Conservation (phyloP, 352 stramenopile genomes). For the Pythium oligandrum region DNA sequence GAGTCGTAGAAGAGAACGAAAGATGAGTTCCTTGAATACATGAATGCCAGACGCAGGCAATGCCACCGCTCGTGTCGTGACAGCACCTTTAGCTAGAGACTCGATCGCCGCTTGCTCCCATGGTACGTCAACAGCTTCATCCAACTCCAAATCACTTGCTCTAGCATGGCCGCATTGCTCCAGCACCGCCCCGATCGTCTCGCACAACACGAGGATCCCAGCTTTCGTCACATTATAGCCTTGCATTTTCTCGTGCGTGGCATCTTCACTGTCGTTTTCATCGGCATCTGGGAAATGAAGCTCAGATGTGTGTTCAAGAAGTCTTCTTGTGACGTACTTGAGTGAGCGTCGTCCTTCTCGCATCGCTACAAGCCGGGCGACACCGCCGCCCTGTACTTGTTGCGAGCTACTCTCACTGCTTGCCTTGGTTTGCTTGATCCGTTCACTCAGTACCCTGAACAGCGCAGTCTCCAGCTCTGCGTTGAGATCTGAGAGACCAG, state of each 20-base stretch:
- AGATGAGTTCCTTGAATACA: too few species aligned
- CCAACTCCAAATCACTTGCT: not conserved
- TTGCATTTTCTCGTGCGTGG: conserved; percentile 1
- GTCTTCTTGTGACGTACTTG: conserved; percentile 34
- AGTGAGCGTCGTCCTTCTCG: conserved; percentile 45
- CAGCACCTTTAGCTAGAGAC: conserved; percentile 16
- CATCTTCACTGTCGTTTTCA: conserved; percentile 8
- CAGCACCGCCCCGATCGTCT: conserved; percentile 14
- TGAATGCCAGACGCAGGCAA: too few species aligned
- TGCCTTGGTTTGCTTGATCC: too few species aligned
- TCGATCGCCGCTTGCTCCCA: conserved; percentile 15
- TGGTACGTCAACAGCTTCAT: not conserved
- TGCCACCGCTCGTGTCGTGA: not conserved
- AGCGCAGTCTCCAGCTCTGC: conserved; percentile 45
- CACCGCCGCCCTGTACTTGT: too few species aligned
- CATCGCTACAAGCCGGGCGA: conserved; percentile 6
- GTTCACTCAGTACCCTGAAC: conserved; percentile 21
- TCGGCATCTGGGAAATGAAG: conserved; percentile 3
- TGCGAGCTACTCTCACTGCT: too few species aligned
- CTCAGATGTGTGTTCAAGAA: conserved; percentile 15
- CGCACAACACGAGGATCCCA: conserved; percentile 6
- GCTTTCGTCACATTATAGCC: conserved; percentile 1
- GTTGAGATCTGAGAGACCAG: not conserved
- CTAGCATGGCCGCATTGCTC: conserved; percentile 6
- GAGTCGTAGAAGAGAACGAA: too few species aligned